These are phyloP conservation scores for Picea mariana DNA, from an alignment of 83 land plant species.

Conservation along the genomic window DNA sequence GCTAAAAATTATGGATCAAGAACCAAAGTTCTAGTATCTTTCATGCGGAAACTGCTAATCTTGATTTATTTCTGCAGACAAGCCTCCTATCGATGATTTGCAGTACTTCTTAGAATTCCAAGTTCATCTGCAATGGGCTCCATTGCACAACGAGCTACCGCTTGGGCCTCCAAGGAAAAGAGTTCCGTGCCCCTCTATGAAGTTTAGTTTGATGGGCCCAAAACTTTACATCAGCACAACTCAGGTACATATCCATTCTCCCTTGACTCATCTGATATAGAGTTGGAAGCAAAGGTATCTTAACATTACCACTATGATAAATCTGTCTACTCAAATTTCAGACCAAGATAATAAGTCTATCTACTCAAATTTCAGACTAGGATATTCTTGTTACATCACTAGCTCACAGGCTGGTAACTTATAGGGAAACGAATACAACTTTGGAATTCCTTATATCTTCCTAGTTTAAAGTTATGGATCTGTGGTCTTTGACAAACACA, in stretches of 20 bases:
- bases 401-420: not conserved
- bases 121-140: slow-evolving; percentile 82
- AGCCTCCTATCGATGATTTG: slow-evolving; percentile 82
- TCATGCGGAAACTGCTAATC: not conserved
- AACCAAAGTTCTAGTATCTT: not conserved
- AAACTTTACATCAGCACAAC: slow-evolving; percentile 74
- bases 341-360: not conserved
- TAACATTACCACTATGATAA: not conserved
- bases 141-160: slow-evolving; percentile 67
- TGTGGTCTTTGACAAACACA: slow-evolving; percentile 20
- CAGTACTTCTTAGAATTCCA: slow-evolving; percentile 90
- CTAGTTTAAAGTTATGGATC: not conserved
- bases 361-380: not conserved
- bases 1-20: not conserved
- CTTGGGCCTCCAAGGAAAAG: slow-evolving; percentile 58
- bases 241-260: slow-evolving; percentile 47
- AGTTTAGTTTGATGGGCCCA: slow-evolving; percentile 82
- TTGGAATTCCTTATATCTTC: not conserved
- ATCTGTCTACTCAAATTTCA: not conserved
- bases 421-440: not conserved
- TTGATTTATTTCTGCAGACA: slow-evolving; percentile 49
- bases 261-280: not conserved
- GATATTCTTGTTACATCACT: no score
- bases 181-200: slow-evolving; percentile 40
- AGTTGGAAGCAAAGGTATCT: not conserved